Conservation (phyloP, 768 basidiomycete species). For the Boletus patriciae region DNA sequence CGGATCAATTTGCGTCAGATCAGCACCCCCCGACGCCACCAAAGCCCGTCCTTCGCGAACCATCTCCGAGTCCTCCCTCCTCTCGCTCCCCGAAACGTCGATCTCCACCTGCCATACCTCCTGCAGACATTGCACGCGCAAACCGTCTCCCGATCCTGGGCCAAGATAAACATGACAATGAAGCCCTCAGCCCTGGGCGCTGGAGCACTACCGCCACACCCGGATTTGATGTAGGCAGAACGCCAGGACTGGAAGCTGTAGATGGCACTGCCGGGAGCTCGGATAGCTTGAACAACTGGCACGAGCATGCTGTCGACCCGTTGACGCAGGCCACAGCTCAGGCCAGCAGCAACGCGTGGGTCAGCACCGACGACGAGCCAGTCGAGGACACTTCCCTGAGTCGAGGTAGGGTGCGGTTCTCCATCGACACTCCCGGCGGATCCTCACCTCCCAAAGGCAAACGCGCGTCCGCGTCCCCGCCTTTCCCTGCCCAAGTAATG, state of each 20-base stretch:
- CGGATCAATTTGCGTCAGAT: slow-evolving; percentile 15
- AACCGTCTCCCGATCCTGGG: slow-evolving; percentile 27
- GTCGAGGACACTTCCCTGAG: slow-evolving; percentile 17
- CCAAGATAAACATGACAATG: slow-evolving; percentile 32
- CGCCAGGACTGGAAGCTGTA: slow-evolving; percentile 21
- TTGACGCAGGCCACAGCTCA: slow-evolving; percentile 24
- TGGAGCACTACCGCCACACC: slow-evolving; percentile 83
- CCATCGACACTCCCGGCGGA: slow-evolving; percentile 16
- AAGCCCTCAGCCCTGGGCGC: slow-evolving; percentile 48
- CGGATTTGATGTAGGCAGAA: slow-evolving; percentile 42
- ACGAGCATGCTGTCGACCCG: slow-evolving; percentile 32
- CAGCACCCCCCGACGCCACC: slow-evolving; percentile 20
- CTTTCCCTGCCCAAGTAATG: slow-evolving; percentile 4
- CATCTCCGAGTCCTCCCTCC: slow-evolving; percentile 16
- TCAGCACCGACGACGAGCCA: slow-evolving; percentile 40
- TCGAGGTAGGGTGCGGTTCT: slow-evolving; percentile 18
- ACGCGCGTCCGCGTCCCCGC: slow-evolving; percentile 11
- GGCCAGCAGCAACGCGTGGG: slow-evolving; percentile 33
- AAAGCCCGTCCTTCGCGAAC: slow-evolving; percentile 27
- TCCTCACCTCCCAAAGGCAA: slow-evolving; percentile 11
- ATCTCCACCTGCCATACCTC: slow-evolving; percentile 32
- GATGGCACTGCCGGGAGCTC: slow-evolving; percentile 16
- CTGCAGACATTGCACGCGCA: slow-evolving; percentile 31
- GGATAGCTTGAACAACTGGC: slow-evolving; percentile 27
- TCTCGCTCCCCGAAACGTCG: slow-evolving; percentile 33